Evolutionary conservation across 805 yeast species (phyloP).

Genomic region (Isabelozyma heimii): DNA sequence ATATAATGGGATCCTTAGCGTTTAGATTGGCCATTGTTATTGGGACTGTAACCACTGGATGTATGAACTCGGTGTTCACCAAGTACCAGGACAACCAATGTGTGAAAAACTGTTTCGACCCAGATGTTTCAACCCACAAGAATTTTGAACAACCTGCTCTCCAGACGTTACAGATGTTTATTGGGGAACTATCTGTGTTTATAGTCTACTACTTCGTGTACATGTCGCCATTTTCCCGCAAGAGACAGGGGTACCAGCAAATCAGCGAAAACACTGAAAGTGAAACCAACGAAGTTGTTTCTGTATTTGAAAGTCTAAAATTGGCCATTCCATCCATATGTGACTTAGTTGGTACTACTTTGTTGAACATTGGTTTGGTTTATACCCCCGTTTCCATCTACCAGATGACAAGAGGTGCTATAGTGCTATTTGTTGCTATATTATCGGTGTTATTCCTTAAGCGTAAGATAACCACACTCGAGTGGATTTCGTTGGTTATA

Average conservation of each 20-base stretch:
- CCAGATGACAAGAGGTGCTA: conserved; percentile 83
- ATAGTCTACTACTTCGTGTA: conserved; percentile 34
- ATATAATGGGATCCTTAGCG: conserved; percentile 1
- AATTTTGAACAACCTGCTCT: conserved; percentile 75
- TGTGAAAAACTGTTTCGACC: conserved; percentile 51
- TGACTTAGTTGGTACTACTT: conserved; percentile 71
- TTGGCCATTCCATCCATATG: conserved; percentile 64
- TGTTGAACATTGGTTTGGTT: conserved; percentile 71
- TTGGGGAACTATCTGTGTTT: conserved; percentile 62
- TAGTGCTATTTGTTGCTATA: conserved; percentile 72
- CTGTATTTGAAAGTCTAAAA: conserved; percentile 15
- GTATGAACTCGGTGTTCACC: conserved; percentile 69
- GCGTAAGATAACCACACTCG: conserved; percentile 52
- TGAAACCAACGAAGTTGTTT: conserved; percentile 4
- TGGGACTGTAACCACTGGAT: conserved; percentile 68
- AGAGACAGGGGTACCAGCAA: conserved; percentile 14
- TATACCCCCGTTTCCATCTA: conserved; percentile 77
- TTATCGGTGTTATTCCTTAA: conserved; percentile 63
- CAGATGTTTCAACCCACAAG: conserved; percentile 39
- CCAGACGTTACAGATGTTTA: conserved; percentile 78
- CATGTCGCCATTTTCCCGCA: conserved; percentile 6
- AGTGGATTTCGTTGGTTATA: conserved; percentile 65
- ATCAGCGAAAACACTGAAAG: conserved; percentile 5
- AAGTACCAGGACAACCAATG: conserved; percentile 77
- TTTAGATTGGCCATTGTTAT: conserved; percentile 8